Conservation (phyloP, 163 green algal species). For the Trebouxiophyceae sp. region DNA sequence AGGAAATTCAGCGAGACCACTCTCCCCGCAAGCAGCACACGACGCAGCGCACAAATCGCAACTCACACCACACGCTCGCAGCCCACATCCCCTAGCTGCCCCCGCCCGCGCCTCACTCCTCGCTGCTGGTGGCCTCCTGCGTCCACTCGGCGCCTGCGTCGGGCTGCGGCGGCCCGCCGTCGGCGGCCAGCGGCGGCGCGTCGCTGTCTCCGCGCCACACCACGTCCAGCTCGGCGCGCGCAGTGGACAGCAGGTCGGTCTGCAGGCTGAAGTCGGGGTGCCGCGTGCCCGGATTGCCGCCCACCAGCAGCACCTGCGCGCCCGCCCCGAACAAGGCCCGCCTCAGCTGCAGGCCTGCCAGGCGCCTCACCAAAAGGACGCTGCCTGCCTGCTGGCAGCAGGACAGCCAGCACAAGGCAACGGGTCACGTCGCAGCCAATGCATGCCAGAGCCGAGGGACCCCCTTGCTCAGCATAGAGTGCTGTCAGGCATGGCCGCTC, state of each 20-base stretch:
- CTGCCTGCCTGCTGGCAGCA: neutral
- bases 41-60: too few relatives aligned
- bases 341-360: slow-evolving; percentile 3
- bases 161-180: neutral
- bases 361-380: slow-evolving; percentile 8
- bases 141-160: too few relatives aligned
- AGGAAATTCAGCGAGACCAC: too few relatives aligned
- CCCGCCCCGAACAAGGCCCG: neutral
- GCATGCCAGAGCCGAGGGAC: neutral
- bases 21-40: too few relatives aligned
- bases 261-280: neutral
- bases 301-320: slow-evolving; percentile 8
- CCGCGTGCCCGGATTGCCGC: slow-evolving; percentile 4
- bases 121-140: too few relatives aligned
- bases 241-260: neutral
- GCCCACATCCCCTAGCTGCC: too few relatives aligned
- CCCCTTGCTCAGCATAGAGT: neutral
- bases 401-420: neutral
- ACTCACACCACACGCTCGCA: too few relatives aligned
- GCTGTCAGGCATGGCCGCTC: neutral
- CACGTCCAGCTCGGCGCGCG: neutral
- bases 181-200: too few relatives aligned
- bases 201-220: neutral
- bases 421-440: neutral
- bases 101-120: too few relatives aligned